Conservation (phyloP, 148 eudicot genomes). For the Fagopyrum esculentum region DNA sequence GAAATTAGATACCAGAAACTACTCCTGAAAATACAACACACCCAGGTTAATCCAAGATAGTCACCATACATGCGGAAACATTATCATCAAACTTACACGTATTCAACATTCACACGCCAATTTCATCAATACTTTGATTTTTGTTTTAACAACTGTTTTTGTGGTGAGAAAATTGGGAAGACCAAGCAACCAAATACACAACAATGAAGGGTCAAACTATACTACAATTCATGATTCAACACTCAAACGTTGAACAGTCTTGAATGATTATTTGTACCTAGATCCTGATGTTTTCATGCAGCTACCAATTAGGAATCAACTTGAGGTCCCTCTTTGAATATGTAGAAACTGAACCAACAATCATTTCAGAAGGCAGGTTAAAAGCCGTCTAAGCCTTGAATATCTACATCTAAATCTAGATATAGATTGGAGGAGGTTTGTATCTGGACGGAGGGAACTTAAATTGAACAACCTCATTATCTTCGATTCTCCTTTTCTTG, state of each 20-base stretch:
- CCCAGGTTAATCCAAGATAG: neutral
- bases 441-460: too few relatives aligned
- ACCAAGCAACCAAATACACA: neutral
- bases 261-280: neutral
- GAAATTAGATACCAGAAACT: neutral
- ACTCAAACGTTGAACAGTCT: neutral
- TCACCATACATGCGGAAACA: neutral
- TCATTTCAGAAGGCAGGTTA: neutral
- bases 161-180: neutral
- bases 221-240: neutral
- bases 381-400: neutral
- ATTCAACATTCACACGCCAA: neutral
- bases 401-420: too few relatives aligned
- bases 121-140: neutral
- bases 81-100: neutral
- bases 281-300: neutral
- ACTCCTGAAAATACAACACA: neutral
- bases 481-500: too few relatives aligned
- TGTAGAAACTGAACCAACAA: neutral
- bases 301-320: neutral
- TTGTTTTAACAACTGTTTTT: neutral
- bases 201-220: neutral
- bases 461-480: too few relatives aligned
- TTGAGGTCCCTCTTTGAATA: neutral
- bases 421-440: too few relatives aligned